Percentiles rank a stretch among this genome's conserved stretches.
Conservation (phyloP, 495 filamentous ascomycete genomes). For the Xylaria cubensis region DNA sequence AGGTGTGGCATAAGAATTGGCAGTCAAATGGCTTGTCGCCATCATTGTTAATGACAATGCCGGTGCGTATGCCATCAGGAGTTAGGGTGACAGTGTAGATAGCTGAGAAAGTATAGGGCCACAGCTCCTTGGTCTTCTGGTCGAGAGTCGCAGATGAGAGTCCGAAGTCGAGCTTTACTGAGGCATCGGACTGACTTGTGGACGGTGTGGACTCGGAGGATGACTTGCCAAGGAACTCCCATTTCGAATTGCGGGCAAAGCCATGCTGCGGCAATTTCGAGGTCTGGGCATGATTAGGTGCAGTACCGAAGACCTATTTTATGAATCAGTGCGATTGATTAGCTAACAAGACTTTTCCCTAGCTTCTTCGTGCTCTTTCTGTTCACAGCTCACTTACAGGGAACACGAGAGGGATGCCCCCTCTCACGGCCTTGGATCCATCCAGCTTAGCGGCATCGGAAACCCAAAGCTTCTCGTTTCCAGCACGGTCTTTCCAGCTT, state of each 20-base stretch:
- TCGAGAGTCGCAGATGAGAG: slow-evolving; percentile 74
- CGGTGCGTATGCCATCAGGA: slow-evolving; percentile 76
- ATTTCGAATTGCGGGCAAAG: slow-evolving; percentile 86
- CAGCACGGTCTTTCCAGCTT: slow-evolving; percentile 83
- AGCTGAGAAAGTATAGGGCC: slow-evolving; percentile 85
- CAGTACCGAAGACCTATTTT: slow-evolving; percentile 84
- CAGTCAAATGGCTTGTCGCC: slow-evolving; percentile 84
- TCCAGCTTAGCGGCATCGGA: slow-evolving; percentile 75
- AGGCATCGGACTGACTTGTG: slow-evolving; percentile 58
- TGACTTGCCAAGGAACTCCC: slow-evolving; percentile 78
- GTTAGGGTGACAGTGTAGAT: slow-evolving; percentile 91
- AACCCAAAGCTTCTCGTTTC: slow-evolving; percentile 87
- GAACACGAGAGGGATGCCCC: slow-evolving; percentile 93
- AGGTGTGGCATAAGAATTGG: slow-evolving; percentile 90
- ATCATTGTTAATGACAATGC: slow-evolving; percentile 86
- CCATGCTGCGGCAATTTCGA: slow-evolving; percentile 87
- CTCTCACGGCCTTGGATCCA: slow-evolving; percentile 67
- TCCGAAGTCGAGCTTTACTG: slow-evolving; percentile 93
- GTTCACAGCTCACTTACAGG: slow-evolving; percentile 65
- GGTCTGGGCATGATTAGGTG: slow-evolving; percentile 73
- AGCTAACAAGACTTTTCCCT: slow-evolving; percentile 14
- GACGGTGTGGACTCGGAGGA: slow-evolving; percentile 58
- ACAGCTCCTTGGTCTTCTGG: slow-evolving; percentile 66
- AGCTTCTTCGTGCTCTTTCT: not conserved
- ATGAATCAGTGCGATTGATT: not conserved